phyloP scores from a whole-genome alignment of 768 basidiomycete species.

The Cantharellus cinnabarinus region DNA sequence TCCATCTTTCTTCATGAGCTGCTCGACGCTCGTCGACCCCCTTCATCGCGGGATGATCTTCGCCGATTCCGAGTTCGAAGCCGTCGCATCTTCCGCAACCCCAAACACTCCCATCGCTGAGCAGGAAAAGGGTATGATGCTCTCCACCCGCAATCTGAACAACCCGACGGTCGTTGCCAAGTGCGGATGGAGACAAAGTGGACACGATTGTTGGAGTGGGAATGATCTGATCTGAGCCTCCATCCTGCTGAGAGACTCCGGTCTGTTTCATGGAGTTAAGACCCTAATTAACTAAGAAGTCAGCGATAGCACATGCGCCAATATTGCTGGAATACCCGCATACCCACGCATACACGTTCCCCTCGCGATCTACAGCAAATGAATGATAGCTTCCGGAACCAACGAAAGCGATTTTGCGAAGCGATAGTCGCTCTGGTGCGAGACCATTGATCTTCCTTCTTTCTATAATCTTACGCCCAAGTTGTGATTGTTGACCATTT shows the following conservation, averaged over 20 bases:
- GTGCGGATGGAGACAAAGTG: slow-evolving; percentile 37
- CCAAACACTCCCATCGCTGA: slow-evolving; percentile 63
- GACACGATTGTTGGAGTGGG: slow-evolving; percentile 38
- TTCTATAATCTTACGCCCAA: slow-evolving; percentile 78
- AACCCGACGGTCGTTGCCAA: slow-evolving; percentile 34
- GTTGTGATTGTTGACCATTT: slow-evolving; percentile 74
- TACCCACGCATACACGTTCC: slow-evolving; percentile 86
- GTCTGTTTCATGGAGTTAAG: neutral
- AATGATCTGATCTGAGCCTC: slow-evolving; percentile 27
- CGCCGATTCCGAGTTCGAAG: slow-evolving; percentile 49
- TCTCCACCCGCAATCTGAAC: slow-evolving; percentile 64
- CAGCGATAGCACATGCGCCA: slow-evolving; percentile 21
- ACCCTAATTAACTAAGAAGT: neutral
- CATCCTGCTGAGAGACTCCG: neutral
- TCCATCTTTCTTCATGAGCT: neutral
- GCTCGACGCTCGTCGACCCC: neutral
- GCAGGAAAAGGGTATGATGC: slow-evolving; percentile 81
- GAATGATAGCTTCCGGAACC: slow-evolving; percentile 76
- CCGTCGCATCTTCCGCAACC: slow-evolving; percentile 73
- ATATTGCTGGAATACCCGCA: slow-evolving; percentile 51
- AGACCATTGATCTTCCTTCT: slow-evolving; percentile 81
- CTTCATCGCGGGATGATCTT: slow-evolving; percentile 20
- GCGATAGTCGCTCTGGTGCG: slow-evolving; percentile 62
- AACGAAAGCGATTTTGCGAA: slow-evolving; percentile 49
- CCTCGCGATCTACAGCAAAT: slow-evolving; percentile 71